A percentile compares a stretch with the other conserved stretches of the same genome.
These are phyloP conservation scores for Rubus idaeus DNA, from an alignment of 306 rosid genomes.

Conservation along the genomic window DNA sequence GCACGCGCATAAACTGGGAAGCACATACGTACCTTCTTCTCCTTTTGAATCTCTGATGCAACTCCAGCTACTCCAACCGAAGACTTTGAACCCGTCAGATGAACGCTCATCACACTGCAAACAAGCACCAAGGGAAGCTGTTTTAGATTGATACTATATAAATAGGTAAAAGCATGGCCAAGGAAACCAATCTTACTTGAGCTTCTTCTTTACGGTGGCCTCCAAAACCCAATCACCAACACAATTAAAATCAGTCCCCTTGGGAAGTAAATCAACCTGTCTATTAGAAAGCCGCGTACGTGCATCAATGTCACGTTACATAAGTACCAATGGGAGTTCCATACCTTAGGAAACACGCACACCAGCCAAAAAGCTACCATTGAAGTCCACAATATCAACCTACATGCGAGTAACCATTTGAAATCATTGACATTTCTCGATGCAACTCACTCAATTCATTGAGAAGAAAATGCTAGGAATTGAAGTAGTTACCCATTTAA, in stretches of 20 bases:
- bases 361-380: conserved; percentile 87
- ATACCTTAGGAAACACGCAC: conserved; percentile 94
- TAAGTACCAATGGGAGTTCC: conserved; percentile 9
- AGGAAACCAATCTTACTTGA: conserved; percentile 55
- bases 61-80: conserved; percentile 87
- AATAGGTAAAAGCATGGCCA: not conserved
- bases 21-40: conserved; percentile 79
- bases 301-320: not conserved
- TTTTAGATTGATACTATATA: not conserved
- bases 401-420: conserved; percentile 21
- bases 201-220: conserved; percentile 76
- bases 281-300: conserved; percentile 7
- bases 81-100: conserved; percentile 87
- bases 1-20: not conserved
- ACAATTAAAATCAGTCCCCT: conserved; percentile 87
- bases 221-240: conserved; percentile 96
- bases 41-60: conserved; percentile 82
- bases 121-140: not conserved
- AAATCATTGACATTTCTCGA: conserved; percentile 2
- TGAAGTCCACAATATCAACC: conserved; percentile 98
- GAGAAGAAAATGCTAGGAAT: conserved; percentile 6
- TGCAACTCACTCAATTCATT: conserved; percentile 10
- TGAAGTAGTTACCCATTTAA: conserved; percentile 69
- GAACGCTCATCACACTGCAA: conserved; percentile 84
- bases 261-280: conserved; percentile 91